A percentile compares a stretch with the other conserved stretches of the same genome.
Conservation (phyloP, 2,329 filamentous ascomycete genomes). For the Monosporascus sp. region DNA sequence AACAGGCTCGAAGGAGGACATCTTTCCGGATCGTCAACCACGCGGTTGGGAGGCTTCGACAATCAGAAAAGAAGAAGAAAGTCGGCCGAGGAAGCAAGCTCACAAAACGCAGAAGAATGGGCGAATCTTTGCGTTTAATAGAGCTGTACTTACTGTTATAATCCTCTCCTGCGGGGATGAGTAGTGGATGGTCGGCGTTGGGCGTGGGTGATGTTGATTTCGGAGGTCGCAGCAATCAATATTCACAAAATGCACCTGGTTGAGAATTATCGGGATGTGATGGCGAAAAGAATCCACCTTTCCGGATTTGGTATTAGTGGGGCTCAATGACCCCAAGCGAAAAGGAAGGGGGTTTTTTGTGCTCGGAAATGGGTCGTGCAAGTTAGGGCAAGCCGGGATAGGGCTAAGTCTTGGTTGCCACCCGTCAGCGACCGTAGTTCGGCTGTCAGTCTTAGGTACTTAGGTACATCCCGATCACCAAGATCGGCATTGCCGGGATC, state of each 20-base stretch:
- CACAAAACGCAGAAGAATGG: slow-evolving; percentile 21
- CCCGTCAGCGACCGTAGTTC: not conserved
- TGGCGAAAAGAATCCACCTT: not conserved
- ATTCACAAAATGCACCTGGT: not conserved
- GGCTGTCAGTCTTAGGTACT: not conserved
- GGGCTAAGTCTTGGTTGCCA: not conserved
- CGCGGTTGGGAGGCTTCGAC: slow-evolving; percentile 12
- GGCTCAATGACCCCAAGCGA: not conserved
- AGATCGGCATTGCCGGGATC: too few species aligned
- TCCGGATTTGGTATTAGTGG: not conserved
- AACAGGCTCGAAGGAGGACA: slow-evolving; percentile 67
- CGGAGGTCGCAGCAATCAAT: not conserved
- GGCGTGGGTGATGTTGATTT: not conserved
- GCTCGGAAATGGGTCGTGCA: not conserved
- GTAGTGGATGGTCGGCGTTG: slow-evolving; percentile 20
- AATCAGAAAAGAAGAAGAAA: slow-evolving; percentile 18
- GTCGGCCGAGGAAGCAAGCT: slow-evolving; percentile 17
- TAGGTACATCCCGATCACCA: too few species aligned
- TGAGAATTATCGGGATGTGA: not conserved
- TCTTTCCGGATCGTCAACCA: slow-evolving; percentile 42
- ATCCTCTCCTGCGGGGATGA: slow-evolving; percentile 28
- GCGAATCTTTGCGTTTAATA: not conserved
- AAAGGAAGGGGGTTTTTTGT: not conserved
- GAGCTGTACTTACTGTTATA: slow-evolving; percentile 2
- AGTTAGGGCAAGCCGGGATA: not conserved